phyloP scores from a whole-genome alignment of 2,329 filamentous ascomycete genomes.

The Colletotrichum coccodes region DNA sequence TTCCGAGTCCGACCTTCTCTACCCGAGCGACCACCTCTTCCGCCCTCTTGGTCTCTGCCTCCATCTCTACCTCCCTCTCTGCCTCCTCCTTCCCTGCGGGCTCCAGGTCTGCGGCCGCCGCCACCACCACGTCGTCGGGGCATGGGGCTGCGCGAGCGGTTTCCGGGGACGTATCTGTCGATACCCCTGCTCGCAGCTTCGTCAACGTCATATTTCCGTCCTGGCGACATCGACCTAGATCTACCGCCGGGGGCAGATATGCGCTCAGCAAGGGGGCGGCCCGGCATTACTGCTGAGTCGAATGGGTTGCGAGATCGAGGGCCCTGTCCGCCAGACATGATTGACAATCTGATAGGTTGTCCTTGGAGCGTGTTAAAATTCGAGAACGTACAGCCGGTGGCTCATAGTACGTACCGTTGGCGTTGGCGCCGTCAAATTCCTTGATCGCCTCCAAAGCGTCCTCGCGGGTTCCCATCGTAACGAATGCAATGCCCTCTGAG shows the following conservation, averaged over 20 bases:
- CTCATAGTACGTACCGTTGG: conserved; percentile 68
- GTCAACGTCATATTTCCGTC: conserved; percentile 58
- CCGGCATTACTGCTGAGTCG: conserved; percentile 64
- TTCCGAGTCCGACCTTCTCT: conserved; percentile 74
- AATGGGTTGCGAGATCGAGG: conserved; percentile 62
- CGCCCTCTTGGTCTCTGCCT: conserved; percentile 53
- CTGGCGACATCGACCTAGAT: conserved; percentile 71
- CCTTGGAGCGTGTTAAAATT: conserved; percentile 56
- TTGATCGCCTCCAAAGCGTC: conserved; percentile 80
- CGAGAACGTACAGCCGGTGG: neutral
- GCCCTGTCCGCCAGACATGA: conserved; percentile 65
- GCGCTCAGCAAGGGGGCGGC: conserved; percentile 68
- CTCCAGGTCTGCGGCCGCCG: conserved; percentile 60
- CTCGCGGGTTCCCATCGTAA: conserved; percentile 77
- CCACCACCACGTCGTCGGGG: conserved; percentile 59
- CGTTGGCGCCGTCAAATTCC: conserved; percentile 91
- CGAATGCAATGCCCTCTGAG: conserved; percentile 85
- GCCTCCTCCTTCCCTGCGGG: conserved; percentile 56
- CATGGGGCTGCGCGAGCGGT: conserved; percentile 69
- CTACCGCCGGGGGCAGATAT: conserved; percentile 65
- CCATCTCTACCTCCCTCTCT: conserved; percentile 53
- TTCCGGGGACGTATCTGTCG: conserved; percentile 79
- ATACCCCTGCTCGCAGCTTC: conserved; percentile 74
- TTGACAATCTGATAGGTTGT: conserved; percentile 80
- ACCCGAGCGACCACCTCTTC: conserved; percentile 46